Conservation (phyloP, 2,329 filamentous ascomycete species). For the Trichoderma sp. region DNA sequence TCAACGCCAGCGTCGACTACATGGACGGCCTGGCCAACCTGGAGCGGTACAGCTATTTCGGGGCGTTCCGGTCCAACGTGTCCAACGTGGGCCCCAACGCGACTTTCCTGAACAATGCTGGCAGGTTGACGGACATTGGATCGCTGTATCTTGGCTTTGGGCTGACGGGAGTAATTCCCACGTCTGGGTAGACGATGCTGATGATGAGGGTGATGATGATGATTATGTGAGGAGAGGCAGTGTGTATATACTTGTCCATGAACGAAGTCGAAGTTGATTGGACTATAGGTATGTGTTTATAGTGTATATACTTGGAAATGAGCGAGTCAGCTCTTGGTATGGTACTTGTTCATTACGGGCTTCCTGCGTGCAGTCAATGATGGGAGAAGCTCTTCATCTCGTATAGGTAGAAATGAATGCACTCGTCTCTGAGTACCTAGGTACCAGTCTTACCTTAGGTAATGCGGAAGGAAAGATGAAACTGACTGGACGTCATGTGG, state of each 20-base stretch:
- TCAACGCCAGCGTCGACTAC: constrained; percentile 65
- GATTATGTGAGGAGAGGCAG: neutral
- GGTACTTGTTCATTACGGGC: too few relatives aligned
- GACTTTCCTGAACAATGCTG: constrained; percentile 68
- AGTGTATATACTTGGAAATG: too few relatives aligned
- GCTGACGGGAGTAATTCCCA: constrained; percentile 50
- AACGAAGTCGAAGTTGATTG: neutral
- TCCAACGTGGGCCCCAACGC: constrained; percentile 76
- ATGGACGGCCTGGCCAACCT: constrained; percentile 62
- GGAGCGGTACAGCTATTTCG: constrained; percentile 75
- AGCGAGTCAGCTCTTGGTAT: too few relatives aligned
- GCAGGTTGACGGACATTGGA: constrained; percentile 73
- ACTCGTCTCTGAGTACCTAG: neutral
- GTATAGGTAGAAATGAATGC: neutral
- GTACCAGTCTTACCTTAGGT: neutral
- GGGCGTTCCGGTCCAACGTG: constrained; percentile 67
- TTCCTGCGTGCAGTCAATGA: neutral
- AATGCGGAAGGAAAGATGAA: neutral
- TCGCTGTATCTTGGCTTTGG: constrained; percentile 69
- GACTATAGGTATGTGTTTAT: too few relatives aligned
- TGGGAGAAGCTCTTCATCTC: neutral
- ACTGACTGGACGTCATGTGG: neutral
- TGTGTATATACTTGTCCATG: neutral
- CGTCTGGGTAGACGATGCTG: neutral
- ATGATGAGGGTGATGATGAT: neutral